These are phyloP conservation scores for Lentithecium fluviatile DNA, from an alignment of 495 filamentous ascomycete genomes.

Conservation along the genomic window DNA sequence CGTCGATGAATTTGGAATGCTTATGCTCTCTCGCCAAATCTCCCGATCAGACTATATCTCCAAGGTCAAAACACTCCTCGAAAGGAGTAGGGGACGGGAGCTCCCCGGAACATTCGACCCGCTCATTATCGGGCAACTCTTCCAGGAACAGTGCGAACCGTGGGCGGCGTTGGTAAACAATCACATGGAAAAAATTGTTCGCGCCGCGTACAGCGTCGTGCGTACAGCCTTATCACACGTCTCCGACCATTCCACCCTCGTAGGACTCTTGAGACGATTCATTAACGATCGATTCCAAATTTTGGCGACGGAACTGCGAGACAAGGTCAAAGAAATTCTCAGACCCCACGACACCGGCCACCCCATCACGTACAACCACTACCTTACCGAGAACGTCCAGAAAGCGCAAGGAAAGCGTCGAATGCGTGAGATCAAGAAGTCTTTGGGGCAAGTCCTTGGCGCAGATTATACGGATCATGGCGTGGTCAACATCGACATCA, in stretches of 20 bases:
- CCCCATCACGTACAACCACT: slow-evolving; percentile 23
- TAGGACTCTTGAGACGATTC: neutral
- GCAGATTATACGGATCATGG: too few relatives aligned
- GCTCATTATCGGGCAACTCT: neutral
- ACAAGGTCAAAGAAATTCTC: too few relatives aligned
- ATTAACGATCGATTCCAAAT: neutral
- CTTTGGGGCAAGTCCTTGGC: too few relatives aligned
- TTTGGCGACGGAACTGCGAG: too few relatives aligned
- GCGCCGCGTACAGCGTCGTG: neutral
- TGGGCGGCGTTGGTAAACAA: too few relatives aligned
- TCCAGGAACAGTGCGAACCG: too few relatives aligned
- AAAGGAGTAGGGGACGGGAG: slow-evolving; percentile 7
- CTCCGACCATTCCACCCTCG: slow-evolving; percentile 1
- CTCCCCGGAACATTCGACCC: slow-evolving; percentile 14
- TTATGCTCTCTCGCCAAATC: too few relatives aligned
- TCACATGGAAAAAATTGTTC: neutral
- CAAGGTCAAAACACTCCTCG: neutral
- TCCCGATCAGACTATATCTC: too few relatives aligned
- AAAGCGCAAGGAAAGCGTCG: slow-evolving; percentile 7
- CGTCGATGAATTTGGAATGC: too few relatives aligned
- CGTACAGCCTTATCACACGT: neutral
- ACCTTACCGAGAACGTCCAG: slow-evolving; percentile 13
- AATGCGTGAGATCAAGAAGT: neutral
- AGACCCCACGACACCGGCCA: neutral
- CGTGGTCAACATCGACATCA: too few relatives aligned